These are phyloP conservation scores for Neofusicoccum parvum DNA, from an alignment of 2,329 filamentous ascomycete species.

Conservation along the genomic window DNA sequence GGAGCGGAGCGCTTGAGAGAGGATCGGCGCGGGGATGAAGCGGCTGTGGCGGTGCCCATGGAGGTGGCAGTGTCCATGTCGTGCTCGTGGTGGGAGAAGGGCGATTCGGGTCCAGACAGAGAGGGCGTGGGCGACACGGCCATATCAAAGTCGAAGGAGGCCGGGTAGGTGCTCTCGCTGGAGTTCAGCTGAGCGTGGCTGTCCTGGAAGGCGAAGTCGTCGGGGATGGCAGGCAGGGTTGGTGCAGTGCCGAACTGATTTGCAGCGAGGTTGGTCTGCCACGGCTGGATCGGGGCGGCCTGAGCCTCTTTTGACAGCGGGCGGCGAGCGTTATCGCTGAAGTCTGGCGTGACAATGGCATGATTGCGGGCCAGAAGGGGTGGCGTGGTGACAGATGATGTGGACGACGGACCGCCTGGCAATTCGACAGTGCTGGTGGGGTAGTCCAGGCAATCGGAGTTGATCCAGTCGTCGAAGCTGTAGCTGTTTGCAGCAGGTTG, in stretches of 20 bases:
- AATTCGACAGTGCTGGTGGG: slow-evolving; percentile 31
- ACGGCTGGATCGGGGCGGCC: slow-evolving; percentile 1
- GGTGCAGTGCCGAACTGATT: slow-evolving; percentile 11
- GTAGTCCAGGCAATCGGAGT: slow-evolving; percentile 33
- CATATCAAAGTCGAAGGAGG: slow-evolving; percentile 24
- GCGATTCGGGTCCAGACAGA: slow-evolving; percentile 35
- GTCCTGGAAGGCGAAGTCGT: slow-evolving; percentile 14
- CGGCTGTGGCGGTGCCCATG: slow-evolving; percentile 9
- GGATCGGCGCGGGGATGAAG: slow-evolving; percentile 17
- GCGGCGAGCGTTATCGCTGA: neutral
- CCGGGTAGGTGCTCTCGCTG: neutral
- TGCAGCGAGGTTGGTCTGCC: slow-evolving; percentile 16
- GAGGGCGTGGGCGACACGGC: slow-evolving; percentile 34
- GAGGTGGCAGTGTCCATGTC: slow-evolving; percentile 7
- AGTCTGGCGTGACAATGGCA: slow-evolving; percentile 19
- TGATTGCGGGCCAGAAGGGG: slow-evolving; percentile 24
- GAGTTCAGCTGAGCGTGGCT: neutral
- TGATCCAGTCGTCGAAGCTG: slow-evolving; percentile 32
- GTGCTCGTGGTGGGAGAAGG: slow-evolving; percentile 30
- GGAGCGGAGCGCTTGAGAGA: slow-evolving; percentile 35
- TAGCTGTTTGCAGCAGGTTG: slow-evolving; percentile 20
- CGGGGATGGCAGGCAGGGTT: slow-evolving; percentile 15
- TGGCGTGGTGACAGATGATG: slow-evolving; percentile 20
- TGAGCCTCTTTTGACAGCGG: slow-evolving; percentile 23
- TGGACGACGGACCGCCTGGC: slow-evolving; percentile 20